These are phyloP conservation scores for Arthrobotrys iridis DNA, from an alignment of 2,329 filamentous ascomycete genomes.

Conservation along the genomic window DNA sequence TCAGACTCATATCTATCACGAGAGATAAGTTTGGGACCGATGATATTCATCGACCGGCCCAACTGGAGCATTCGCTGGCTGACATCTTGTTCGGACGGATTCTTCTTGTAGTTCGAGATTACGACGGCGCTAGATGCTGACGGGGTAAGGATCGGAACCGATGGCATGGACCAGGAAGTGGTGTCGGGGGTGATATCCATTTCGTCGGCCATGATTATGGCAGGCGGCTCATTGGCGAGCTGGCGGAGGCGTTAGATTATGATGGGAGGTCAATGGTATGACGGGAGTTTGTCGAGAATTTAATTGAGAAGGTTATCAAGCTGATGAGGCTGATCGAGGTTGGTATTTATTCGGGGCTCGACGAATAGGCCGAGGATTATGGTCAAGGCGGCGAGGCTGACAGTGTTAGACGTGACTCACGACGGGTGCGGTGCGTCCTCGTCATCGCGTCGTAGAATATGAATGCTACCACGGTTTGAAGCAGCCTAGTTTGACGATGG, in stretches of 20 bases:
- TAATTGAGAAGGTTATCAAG: neutral
- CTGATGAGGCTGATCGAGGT: neutral
- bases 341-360: neutral
- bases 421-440: no score
- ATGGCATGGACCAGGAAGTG: conserved; percentile 42
- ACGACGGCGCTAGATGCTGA: conserved; percentile 35
- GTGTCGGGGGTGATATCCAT: conserved; percentile 18
- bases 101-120: conserved; percentile 10
- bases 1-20: conserved; percentile 41
- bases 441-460: conserved; percentile 13
- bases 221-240: neutral
- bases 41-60: conserved; percentile 45
- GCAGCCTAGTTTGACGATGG: no score
- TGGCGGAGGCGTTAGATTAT: neutral
- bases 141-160: conserved; percentile 28
- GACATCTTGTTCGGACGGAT: conserved; percentile 43
- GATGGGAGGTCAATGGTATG: no score
- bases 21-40: conserved; percentile 49
- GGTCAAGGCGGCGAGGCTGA: conserved; percentile 14
- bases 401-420: conserved; percentile 3
- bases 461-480: no score
- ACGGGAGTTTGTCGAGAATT: neutral
- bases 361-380: neutral
- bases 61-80: conserved; percentile 50
- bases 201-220: conserved; percentile 16